A percentile compares a stretch with the other conserved stretches of the same genome.
These are phyloP conservation scores for Ilyonectria mors-panacis DNA, from an alignment of 2,329 filamentous ascomycete genomes.

Conservation along the genomic window DNA sequence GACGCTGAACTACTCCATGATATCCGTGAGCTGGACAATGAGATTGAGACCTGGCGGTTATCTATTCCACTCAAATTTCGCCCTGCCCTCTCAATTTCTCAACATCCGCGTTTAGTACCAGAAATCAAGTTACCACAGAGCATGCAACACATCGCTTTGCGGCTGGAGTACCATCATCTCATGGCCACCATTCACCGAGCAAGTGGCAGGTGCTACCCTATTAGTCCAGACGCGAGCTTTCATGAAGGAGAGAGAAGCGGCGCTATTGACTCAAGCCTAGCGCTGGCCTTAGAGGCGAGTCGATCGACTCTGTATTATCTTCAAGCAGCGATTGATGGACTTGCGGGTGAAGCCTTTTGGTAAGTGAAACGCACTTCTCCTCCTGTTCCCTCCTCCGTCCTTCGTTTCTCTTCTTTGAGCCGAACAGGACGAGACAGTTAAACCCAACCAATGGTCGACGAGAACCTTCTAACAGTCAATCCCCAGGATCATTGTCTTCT, in stretches of 20 bases:
- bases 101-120: background rate
- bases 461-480: background rate
- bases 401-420: background rate
- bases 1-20: slow-evolving; percentile 67
- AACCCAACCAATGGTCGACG: background rate
- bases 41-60: slow-evolving; percentile 67
- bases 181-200: slow-evolving; percentile 69
- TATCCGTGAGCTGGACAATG: slow-evolving; percentile 69
- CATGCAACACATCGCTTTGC: slow-evolving; percentile 63
- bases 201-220: slow-evolving; percentile 60
- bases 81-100: slow-evolving; percentile 60
- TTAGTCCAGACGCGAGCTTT: slow-evolving; percentile 1
- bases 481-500: slow-evolving; percentile 66
- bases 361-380: slow-evolving; percentile 37
- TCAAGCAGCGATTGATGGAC: slow-evolving; percentile 55
- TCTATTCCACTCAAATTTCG: slow-evolving; percentile 61
- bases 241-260: slow-evolving; percentile 43
- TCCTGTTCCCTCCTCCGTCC: background rate
- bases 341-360: slow-evolving; percentile 65
- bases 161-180: slow-evolving; percentile 69
- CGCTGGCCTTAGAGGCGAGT: slow-evolving; percentile 67
- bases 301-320: slow-evolving; percentile 67
- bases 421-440: background rate
- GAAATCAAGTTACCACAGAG: slow-evolving; percentile 42
- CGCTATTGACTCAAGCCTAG: slow-evolving; percentile 65